Evolutionary conservation across 2,329 filamentous ascomycete genomes (phyloP), one percentile per base, ranked within the genome.

Genomic region (Emericellopsis cladophorae): DNA sequence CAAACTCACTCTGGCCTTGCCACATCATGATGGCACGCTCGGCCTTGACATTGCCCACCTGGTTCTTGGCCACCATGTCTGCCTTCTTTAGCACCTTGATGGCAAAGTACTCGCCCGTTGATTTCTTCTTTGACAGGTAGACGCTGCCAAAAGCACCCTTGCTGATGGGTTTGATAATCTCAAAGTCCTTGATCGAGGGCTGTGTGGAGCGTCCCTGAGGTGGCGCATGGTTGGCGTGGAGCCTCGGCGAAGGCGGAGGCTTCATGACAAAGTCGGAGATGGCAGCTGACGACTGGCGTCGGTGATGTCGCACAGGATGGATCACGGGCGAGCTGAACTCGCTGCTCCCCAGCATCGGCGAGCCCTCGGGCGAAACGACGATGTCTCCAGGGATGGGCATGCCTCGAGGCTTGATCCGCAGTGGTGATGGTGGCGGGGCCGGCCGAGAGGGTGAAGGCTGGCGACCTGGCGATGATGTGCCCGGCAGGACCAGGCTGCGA

Each of bases 21-120:
- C 92, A 96, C 92, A 98, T 98, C 92, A 98, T 96, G 56, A 98
- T 98, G 18, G 93, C 93, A 49, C 92, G 78, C 62, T 98, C 92
- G 8, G 93, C 92, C 62, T 98, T 96, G 54, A 98, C 92, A 55
- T 98, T 98, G 50, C 92, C 95, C 51, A 98, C 89, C 58, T 98
- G 92, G 58, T 98, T 98, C 64, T 98, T 98, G 46, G 92, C 92
- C 46, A 98, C 87, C 92, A 98, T 98, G 67, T 98, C 92, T n/a
- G 92, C 89, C 63, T 98, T 98, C 58, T 96, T 96, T 44, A 98
- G 62, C 1, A 96, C 92, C 57, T 98, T 98, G 66, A 98, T 96
- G 9, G 92, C 92, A 58, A 90, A 98, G 60, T 98, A 98, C 54
- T 98, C 92, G 36, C 89, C 90, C 0, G 93, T 98, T 0, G 87